Evolutionary conservation across 192 early-diverging fungal species (phyloP), one percentile per base, ranked within the genome.

Genomic region (Oehlia diaphana): DNA sequence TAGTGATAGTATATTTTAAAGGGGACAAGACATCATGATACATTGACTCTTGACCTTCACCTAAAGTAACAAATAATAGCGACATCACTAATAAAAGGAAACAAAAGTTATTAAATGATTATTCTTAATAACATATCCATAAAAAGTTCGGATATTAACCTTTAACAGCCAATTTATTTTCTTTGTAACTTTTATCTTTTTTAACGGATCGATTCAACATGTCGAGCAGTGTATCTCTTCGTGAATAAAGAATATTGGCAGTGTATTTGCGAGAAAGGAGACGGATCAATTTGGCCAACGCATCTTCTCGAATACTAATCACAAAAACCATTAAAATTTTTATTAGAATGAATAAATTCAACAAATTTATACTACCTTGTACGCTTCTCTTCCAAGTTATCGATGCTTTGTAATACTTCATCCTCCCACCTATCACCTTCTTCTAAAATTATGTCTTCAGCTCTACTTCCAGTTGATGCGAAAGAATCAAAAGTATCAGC

Each of bases 271-370:
- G 88, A 33, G 90, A 80, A 79, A 91, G 81, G 8, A 88, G 76
- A 1, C 79, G 79, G 14, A 86, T 85, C 53, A 90, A 77, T 26
- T 80, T 85, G 4, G 82, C 63, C 61, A 93, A 80, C 0, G 87
- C 87, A 66, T 88, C 86, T 80, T 92, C 91, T 28, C 92, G 81
- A 19, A 85, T 84, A 68, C 90, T 91, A 81, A n/a, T 28, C 2
- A 8, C 23, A 26, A 28, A 42, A 50, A 35, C 53, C n/a, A 33
- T 35, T 33, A 68, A n/a, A 8, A 0, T 37, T 42, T 42, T 42
- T 42, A 58, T 69, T 13, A 7, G 23, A 53, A 69, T 63, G 8
- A 31, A 14, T 16, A 9, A 62, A 63, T 75, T 33, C 42, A 31
- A 76, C 10, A 10, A 74, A 74, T n/a, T 74, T 28, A 33, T 26